Evolutionary conservation across 2,329 filamentous ascomycete genomes (phyloP).

Genomic region (Pyrenochaeta sp.): DNA sequence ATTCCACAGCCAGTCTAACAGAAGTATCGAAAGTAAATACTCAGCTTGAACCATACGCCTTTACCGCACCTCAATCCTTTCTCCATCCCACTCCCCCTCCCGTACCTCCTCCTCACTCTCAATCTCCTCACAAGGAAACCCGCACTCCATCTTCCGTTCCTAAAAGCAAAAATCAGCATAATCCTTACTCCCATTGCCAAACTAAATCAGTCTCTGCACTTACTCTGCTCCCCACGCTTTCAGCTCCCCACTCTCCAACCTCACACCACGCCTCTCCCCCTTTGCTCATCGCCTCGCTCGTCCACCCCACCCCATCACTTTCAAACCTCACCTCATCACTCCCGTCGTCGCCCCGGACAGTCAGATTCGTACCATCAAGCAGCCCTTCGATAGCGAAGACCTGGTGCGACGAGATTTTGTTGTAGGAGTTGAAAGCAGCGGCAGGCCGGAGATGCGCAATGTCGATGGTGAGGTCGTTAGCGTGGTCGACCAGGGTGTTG

Average conservation of each 20-base stretch:
- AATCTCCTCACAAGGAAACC: constrained; percentile 19
- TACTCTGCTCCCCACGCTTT: constrained; percentile 11
- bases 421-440: constrained; percentile 20
- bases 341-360: constrained; percentile 6
- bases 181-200: background rate
- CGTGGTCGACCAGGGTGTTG: constrained; percentile 17
- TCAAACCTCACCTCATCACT: constrained; percentile 17
- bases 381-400: constrained; percentile 20
- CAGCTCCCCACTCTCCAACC: constrained; percentile 12
- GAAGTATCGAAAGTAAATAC: too few relatives aligned
- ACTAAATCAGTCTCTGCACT: background rate
- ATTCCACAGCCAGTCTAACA: too few relatives aligned
- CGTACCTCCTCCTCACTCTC: constrained; percentile 8
- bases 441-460: constrained; percentile 18
- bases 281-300: constrained; percentile 3
- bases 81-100: constrained; percentile 9
- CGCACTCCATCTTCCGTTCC: constrained; percentile 23
- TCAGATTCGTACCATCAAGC: constrained; percentile 16
- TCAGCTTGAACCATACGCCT: background rate
- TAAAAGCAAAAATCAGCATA: constrained; percentile 5
- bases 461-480: constrained; percentile 22
- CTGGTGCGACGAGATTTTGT: constrained; percentile 6
- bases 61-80: constrained; percentile 14
- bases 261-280: constrained; percentile 12
- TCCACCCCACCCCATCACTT: constrained; percentile 7